These are phyloP conservation scores for Coemansia sp. DNA, from an alignment of 192 early-diverging fungal species.

Conservation along the genomic window DNA sequence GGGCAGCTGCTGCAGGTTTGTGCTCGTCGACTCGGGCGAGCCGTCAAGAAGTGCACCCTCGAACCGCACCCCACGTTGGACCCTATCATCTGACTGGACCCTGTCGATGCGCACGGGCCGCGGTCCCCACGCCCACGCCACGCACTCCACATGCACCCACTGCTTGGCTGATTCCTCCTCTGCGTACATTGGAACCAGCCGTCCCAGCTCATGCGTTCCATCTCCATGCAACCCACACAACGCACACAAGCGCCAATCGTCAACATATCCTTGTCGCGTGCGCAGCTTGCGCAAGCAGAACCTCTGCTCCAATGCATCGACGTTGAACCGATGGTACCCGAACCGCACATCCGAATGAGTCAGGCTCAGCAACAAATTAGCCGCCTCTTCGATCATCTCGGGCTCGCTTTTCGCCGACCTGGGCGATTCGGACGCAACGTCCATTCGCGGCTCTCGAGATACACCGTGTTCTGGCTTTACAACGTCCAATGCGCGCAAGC, in stretches of 20 bases:
- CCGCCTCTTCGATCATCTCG: conserved; percentile 20
- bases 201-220: conserved; percentile 17
- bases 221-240: conserved; percentile 43
- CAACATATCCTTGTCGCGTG: neutral
- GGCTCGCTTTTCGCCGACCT: neutral
- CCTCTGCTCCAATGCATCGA: conserved; percentile 25
- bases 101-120: conserved; percentile 10
- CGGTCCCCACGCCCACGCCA: conserved; percentile 53
- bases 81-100: neutral
- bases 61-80: conserved; percentile 19
- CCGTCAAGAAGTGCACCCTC: conserved; percentile 22
- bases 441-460: neutral
- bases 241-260: conserved; percentile 26
- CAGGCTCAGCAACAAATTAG: conserved; percentile 44
- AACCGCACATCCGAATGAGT: conserved; percentile 48
- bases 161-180: neutral
- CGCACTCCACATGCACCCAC: conserved; percentile 49
- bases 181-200: conserved; percentile 23
- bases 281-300: conserved; percentile 9
- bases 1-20: neutral
- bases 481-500: conserved; percentile 2
- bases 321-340: conserved; percentile 25
- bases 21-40: neutral
- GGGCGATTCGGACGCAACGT: neutral
- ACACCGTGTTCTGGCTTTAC: neutral